Conservation (phyloP, 2,329 filamentous ascomycete genomes). For the Trichoderma sp. region DNA sequence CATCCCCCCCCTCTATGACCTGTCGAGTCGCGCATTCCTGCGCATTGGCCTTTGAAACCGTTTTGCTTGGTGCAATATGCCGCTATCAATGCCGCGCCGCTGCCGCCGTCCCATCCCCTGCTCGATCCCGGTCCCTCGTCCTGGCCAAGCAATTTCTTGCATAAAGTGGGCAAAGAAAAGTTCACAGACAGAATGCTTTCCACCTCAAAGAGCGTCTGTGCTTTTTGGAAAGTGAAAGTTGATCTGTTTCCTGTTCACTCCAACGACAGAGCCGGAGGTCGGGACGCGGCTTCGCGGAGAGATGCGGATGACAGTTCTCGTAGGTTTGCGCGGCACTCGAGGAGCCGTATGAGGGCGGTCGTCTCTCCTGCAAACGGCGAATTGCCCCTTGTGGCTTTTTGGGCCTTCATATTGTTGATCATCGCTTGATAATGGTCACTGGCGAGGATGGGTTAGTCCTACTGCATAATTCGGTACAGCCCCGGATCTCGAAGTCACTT, state of each 20-base stretch:
- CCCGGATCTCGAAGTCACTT: too few species aligned
- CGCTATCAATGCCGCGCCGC: slow-evolving; percentile 14
- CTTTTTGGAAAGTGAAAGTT: neutral
- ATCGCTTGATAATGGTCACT: slow-evolving; percentile 68
- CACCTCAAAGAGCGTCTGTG: neutral
- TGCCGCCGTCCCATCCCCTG: slow-evolving; percentile 13
- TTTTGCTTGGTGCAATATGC: slow-evolving; percentile 27
- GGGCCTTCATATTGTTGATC: slow-evolving; percentile 35
- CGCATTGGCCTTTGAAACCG: slow-evolving; percentile 18
- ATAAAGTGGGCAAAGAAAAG: slow-evolving; percentile 2
- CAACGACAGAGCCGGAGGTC: neutral
- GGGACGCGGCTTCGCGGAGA: slow-evolving; percentile 1
- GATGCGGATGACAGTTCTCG: slow-evolving; percentile 6
- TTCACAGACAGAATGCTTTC: neutral
- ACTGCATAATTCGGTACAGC: neutral
- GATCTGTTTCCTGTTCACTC: slow-evolving; percentile 1
- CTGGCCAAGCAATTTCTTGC: slow-evolving; percentile 3
- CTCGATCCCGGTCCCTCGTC: slow-evolving; percentile 4
- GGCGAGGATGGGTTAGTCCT: slow-evolving; percentile 4
- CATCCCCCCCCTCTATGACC: neutral
- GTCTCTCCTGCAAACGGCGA: slow-evolving; percentile 14
- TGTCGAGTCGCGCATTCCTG: slow-evolving; percentile 21
- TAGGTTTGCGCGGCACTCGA: slow-evolving; percentile 9
- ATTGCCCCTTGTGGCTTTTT: slow-evolving; percentile 22
- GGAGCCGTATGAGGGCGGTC: slow-evolving; percentile 6